phyloP scores from a whole-genome alignment of 805 yeast species.

The Vanderwaltozyma verrucispora region DNA sequence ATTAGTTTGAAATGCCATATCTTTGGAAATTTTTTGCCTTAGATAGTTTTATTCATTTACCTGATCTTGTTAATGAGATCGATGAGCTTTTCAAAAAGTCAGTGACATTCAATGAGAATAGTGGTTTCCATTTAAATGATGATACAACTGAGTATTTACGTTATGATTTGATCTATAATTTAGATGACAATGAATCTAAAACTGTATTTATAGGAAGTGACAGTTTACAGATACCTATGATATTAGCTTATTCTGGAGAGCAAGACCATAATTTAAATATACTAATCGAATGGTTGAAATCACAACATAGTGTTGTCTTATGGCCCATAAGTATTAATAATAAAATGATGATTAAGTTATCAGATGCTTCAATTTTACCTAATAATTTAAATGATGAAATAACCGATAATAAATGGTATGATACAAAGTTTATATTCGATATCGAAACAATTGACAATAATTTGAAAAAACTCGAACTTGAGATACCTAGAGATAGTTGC shows the following conservation, averaged over 20 bases:
- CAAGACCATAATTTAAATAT: not conserved
- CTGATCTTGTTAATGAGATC: slow-evolving; percentile 2
- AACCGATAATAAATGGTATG: slow-evolving; percentile 11
- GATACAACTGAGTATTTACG: slow-evolving; percentile 2
- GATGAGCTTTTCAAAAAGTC: slow-evolving; percentile 4
- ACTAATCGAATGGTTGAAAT: slow-evolving; percentile 23
- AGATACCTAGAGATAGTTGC: slow-evolving; percentile 20
- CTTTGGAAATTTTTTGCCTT: slow-evolving; percentile 9
- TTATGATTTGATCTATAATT: slow-evolving; percentile 8
- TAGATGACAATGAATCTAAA: slow-evolving; percentile 3
- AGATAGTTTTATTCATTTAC: slow-evolving; percentile 3
- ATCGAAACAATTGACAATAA: slow-evolving; percentile 15
- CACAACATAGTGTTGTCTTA: slow-evolving; percentile 17
- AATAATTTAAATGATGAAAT: slow-evolving; percentile 6
- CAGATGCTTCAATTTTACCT: slow-evolving; percentile 16
- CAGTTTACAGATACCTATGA: slow-evolving; percentile 9
- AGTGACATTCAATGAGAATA: not conserved
- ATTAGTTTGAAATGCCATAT: slow-evolving; percentile 8
- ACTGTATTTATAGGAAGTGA: slow-evolving; percentile 7
- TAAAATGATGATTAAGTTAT: slow-evolving; percentile 14
- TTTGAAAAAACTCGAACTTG: slow-evolving; percentile 18
- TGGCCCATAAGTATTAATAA: slow-evolving; percentile 19
- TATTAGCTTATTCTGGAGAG: slow-evolving; percentile 9
- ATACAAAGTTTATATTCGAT: slow-evolving; percentile 21
- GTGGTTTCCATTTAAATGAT: not conserved